phyloP scores from a whole-genome alignment of 75 land plant species.

The Cryptomeria japonica region DNA sequence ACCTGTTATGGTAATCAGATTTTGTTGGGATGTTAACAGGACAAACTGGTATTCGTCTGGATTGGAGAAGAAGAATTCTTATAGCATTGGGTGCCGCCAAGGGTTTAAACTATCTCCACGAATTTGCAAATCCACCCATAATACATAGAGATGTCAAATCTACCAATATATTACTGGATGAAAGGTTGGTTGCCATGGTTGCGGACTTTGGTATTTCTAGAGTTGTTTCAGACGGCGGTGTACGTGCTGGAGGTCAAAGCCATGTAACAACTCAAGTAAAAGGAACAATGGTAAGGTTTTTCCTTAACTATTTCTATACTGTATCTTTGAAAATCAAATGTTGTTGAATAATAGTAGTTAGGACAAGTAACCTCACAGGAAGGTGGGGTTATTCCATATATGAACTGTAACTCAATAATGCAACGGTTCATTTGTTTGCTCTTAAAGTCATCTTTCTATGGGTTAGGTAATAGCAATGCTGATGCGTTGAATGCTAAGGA shows the following conservation, averaged over 20 bases:
- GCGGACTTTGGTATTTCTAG: slow-evolving; percentile 34
- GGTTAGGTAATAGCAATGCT: neutral
- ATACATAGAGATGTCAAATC: slow-evolving; percentile 36
- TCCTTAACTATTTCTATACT: neutral
- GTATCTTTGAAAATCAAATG: neutral
- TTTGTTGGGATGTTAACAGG: neutral
- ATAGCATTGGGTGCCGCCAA: slow-evolving; percentile 30
- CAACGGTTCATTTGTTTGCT: neutral
- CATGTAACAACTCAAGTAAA: slow-evolving; percentile 26
- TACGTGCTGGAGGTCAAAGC: slow-evolving; percentile 5
- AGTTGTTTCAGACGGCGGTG: slow-evolving; percentile 15
- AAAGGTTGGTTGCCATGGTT: slow-evolving; percentile 29
- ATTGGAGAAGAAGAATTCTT: slow-evolving; percentile 25
- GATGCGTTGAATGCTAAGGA: neutral
- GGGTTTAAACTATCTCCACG: slow-evolving; percentile 32
- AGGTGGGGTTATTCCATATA: too few species aligned
- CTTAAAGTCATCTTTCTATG: too few species aligned
- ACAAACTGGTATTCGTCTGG: neutral
- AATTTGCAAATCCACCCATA: slow-evolving; percentile 26
- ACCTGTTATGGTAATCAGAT: neutral
- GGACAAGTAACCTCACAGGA: neutral
- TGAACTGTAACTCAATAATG: too few species aligned
- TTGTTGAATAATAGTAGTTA: too few species aligned
- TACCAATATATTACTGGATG: slow-evolving; percentile 30
- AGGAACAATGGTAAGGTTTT: slow-evolving; percentile 24